Evolutionary conservation across 768 basidiomycete species (phyloP).

Genomic region (Clathrus columnatus): DNA sequence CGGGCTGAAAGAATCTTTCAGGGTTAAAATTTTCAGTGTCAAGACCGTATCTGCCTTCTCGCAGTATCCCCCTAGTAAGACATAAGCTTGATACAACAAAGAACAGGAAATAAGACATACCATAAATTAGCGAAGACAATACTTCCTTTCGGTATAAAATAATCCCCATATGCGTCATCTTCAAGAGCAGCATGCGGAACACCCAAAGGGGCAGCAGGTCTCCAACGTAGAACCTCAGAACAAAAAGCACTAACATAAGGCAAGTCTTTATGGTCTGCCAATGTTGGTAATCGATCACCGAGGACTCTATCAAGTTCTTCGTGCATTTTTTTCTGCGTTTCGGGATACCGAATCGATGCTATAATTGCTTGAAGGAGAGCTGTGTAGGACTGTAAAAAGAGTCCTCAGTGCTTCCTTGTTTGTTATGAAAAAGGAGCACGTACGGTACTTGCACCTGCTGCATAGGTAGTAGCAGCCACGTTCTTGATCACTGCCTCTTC

Average conservation of each 20-base stretch:
- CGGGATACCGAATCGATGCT: constrained; percentile 16
- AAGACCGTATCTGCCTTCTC: constrained; percentile 15
- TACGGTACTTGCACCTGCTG: constrained; percentile 37
- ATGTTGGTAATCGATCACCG: constrained; percentile 24
- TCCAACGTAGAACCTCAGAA: constrained; percentile 20
- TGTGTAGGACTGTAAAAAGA: too few species aligned
- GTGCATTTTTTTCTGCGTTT: constrained; percentile 23
- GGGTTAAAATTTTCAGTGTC: constrained; percentile 17
- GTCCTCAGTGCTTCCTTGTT: too few species aligned
- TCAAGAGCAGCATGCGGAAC: constrained; percentile 10
- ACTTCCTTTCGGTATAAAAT: constrained; percentile 18
- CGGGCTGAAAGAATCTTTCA: constrained; percentile 14
- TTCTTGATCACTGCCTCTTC: constrained; percentile 21
- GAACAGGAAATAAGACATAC: constrained; percentile 1
- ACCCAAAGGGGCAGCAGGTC: constrained; percentile 20
- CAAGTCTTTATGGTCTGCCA: constrained; percentile 17
- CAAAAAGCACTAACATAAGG: constrained; percentile 25
- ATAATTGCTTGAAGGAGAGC: too few species aligned
- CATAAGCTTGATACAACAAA: not conserved
- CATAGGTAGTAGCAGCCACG: constrained; percentile 25
- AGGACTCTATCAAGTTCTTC: constrained; percentile 31
- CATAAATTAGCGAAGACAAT: constrained; percentile 18
- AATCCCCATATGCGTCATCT: constrained; percentile 17
- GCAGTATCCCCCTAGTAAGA: constrained; percentile 16
- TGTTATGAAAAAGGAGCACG: constrained; percentile 8